Conservation (phyloP, 257 asterid species). For the Gentiana macrophylla region DNA sequence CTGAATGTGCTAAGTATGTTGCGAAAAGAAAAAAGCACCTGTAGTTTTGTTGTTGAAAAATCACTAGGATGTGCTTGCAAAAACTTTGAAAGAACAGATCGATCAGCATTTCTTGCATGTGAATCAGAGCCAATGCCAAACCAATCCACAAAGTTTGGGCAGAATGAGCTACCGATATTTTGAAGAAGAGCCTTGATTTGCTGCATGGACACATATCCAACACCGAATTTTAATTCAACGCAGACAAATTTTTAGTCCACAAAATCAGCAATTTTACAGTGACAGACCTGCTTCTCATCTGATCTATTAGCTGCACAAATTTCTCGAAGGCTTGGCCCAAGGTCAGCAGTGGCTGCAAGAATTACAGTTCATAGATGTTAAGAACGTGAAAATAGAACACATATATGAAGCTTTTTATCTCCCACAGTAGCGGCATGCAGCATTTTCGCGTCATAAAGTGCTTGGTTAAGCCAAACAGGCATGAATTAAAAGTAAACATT, state of each 20-base stretch:
- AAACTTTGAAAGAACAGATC: constrained; percentile 66
- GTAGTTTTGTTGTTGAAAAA: constrained; percentile 66
- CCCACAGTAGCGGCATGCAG: too few relatives aligned
- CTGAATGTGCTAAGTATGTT: background rate
- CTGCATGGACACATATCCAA: constrained; percentile 28
- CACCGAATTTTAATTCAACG: constrained; percentile 5
- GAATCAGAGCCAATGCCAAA: constrained; percentile 43
- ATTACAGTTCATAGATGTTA: constrained; percentile 4
- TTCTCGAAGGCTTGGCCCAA: constrained; percentile 79
- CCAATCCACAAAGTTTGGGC: constrained; percentile 87
- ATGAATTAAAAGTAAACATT: too few relatives aligned
- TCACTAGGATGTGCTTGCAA: constrained; percentile 79
- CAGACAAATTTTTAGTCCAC: background rate
- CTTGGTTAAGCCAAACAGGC: too few relatives aligned
- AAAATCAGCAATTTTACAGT: background rate
- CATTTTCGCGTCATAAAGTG: too few relatives aligned
- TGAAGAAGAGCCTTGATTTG: constrained; percentile 95
- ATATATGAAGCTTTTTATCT: too few relatives aligned
- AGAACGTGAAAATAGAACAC: too few relatives aligned
- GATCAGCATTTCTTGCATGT: constrained; percentile 68
- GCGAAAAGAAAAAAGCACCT: constrained; percentile 29
- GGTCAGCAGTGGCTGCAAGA: constrained; percentile 39
- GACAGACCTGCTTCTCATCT: constrained; percentile 83
- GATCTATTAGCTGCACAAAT: constrained; percentile 87
- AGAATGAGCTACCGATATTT: constrained; percentile 68